Base-by-base conservation (phyloP, 202 grass and related monocot genomes). In the Brachypodium distachyon region DNA sequence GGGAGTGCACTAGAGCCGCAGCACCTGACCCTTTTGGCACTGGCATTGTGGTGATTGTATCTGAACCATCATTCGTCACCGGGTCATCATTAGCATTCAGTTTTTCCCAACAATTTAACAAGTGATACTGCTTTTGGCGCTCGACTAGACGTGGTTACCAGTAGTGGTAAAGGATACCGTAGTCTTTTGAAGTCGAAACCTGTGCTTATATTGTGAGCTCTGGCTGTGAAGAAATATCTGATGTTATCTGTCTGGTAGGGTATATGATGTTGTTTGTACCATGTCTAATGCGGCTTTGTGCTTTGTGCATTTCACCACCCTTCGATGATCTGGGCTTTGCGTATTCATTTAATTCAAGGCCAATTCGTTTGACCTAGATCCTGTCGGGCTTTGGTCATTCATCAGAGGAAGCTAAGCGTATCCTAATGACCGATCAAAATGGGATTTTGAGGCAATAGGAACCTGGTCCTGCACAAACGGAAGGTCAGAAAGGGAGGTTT, bases 21-120 rank as follows among this genome's bases (percentile, higher is more conserved):
- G 52, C 36, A 31, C 23, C 82, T 41, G 61, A 76, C 71, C 69
- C 75, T 46, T 36, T 68, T 48, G 19, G 40, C 26, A 42, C 74
- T 70, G 67, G 64, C 65, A 12, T 43, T 72, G 68, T 74, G 61
- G 80, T 11, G 27, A 61, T 61, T 74, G 70, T 80, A 64, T 80
- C 46, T 40, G 55, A 63, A 52, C 11, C 63, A 37, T 56, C 63
- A 37, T 56, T 69, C 72, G 33, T 69, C 72, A 80, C 61, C 55
- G 54, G 70, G 62, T 61, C 62, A 61, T 76, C 23, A 10, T 70
- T 60, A 69, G 63, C 76, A 49, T 41, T 80, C 55, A 54, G 61
- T 64, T 32, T 54, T 23, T 16, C 61, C 53, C 22, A 70, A 54
- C 61, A 61, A 61, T 70, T 84, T 63, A 70, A 84, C 86, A 76